Evolutionary conservation across 1,139 yeast genomes (phyloP).

Genomic region (Yamadazyma trypodendri): DNA sequence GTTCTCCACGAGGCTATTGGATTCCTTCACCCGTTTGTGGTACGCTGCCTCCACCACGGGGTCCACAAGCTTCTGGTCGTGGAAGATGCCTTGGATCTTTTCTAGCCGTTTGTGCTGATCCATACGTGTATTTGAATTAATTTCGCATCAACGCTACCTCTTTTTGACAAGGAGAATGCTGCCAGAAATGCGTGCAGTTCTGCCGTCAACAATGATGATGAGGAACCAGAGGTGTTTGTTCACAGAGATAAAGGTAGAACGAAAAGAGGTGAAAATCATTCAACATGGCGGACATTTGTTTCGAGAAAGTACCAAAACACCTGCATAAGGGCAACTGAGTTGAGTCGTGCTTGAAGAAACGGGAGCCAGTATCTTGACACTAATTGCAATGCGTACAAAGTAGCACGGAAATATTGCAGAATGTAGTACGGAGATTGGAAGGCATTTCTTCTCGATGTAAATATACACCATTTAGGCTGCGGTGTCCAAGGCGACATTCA

Average conservation of each 20-base stretch:
- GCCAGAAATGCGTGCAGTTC: too few species aligned
- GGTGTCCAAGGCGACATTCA: slow-evolving; percentile 5
- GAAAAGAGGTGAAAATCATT: too few species aligned
- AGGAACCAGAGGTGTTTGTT: slow-evolving; percentile 75
- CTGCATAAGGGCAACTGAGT: slow-evolving; percentile 55
- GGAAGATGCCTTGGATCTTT: slow-evolving; percentile 4
- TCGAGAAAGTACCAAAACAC: slow-evolving; percentile 65
- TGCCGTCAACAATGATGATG: slow-evolving; percentile 69
- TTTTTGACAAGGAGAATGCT: too few species aligned
- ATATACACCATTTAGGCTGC: background rate
- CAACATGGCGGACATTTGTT: too few species aligned
- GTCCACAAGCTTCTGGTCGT: slow-evolving; percentile 2
- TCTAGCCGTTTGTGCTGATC: background rate
- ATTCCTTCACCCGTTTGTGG: slow-evolving; percentile 25
- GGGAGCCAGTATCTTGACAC: slow-evolving; percentile 85
- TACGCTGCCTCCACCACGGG: slow-evolving; percentile 21
- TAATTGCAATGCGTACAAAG: slow-evolving; percentile 77
- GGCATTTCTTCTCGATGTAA: too few species aligned
- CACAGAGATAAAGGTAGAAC: too few species aligned
- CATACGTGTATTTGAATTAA: background rate
- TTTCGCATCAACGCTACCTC: too few species aligned
- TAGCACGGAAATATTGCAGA: slow-evolving; percentile 31
- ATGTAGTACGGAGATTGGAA: too few species aligned
- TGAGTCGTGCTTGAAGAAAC: slow-evolving; percentile 73
- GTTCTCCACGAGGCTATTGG: slow-evolving; percentile 24